Evolutionary conservation across 352 stramenopile species (phyloP), one percentile per base, ranked within the genome.

Genomic region (Globisporangium iwayamae): DNA sequence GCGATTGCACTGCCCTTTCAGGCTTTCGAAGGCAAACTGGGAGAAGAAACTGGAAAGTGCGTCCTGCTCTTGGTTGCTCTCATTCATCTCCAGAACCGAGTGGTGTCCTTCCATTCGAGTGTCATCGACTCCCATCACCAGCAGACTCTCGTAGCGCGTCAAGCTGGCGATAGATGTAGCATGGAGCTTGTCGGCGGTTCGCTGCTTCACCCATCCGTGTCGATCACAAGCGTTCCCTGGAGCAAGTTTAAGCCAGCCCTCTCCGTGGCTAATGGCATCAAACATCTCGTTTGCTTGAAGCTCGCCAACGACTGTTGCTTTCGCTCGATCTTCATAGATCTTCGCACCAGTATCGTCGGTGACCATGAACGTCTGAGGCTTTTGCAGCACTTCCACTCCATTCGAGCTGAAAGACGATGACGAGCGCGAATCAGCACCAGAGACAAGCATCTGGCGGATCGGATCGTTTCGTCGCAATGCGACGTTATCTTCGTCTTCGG

Each of bases 111-210:
- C 62, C 30, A 79, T 66, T 16, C 58, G 66, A 1, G 34, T 38
- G 43, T 92, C 83, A 52, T 92, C 83, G 45, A 94, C 63, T 8
- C 78, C 80, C 4, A 92, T 36, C 1, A 83, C 78, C 39, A 91
- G 65, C 1, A 89, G 69, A 63, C 90, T 79, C 61, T 92, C 83
- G 36, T 78, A 69, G 11, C 69, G 62, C 20, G 67, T 60, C 46
- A 69, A 62, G 10, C 45, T 46, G 3, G 62, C 41, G 6, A 65
- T 57, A 3, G 43, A 62, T 0, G 53, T 64, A 4, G 76, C 70
- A 28, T 85, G 70, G 11, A 87, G 6, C 4, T 55, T 71, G 41
- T 87, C 79, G 25, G 61, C 64, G 30, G 60, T 79, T 28, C 81
- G 70, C 6, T 79, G 72, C 25, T 64, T 66, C 20, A 87, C 62